Percentiles rank a stretch among this genome's conserved stretches.
These are phyloP conservation scores for Dioscorea dumetorum DNA, from an alignment of 106 monocot species.

Conservation along the genomic window DNA sequence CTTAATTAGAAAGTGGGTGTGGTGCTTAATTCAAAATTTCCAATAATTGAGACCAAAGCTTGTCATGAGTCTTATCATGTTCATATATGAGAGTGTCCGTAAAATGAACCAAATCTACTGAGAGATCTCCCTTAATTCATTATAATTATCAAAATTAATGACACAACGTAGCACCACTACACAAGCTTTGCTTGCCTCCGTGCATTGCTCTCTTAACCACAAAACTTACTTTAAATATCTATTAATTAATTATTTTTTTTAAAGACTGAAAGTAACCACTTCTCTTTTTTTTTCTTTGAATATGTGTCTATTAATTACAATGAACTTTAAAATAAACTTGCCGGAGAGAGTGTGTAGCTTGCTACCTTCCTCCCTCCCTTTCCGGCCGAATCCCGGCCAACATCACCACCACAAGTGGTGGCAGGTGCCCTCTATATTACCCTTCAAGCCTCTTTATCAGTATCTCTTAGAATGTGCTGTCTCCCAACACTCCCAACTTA, in stretches of 20 bases:
- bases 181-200: too few relatives aligned
- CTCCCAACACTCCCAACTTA: constrained; percentile 32
- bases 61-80: background rate
- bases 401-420: constrained; percentile 19
- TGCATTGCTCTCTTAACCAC: too few relatives aligned
- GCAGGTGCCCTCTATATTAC: constrained; percentile 18
- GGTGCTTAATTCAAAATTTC: constrained; percentile 1
- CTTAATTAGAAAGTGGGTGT: background rate
- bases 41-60: constrained; percentile 1
- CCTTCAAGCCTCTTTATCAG: constrained; percentile 12
- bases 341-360: too few relatives aligned
- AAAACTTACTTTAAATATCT: too few relatives aligned
- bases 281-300: too few relatives aligned
- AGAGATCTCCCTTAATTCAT: background rate
- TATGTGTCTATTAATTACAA: too few relatives aligned
- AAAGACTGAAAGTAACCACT: too few relatives aligned
- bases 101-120: background rate
- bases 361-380: background rate
- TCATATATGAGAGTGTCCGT: background rate
- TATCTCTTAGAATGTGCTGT: constrained; percentile 88
- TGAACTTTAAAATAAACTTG: too few relatives aligned
- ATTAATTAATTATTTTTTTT: too few relatives aligned
- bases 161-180: too few relatives aligned
- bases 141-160: background rate
- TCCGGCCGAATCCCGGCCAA: constrained; percentile 16